Evolutionary conservation across 352 stramenopile species (phyloP).

Genomic region (Globisporangium carolinianum): DNA sequence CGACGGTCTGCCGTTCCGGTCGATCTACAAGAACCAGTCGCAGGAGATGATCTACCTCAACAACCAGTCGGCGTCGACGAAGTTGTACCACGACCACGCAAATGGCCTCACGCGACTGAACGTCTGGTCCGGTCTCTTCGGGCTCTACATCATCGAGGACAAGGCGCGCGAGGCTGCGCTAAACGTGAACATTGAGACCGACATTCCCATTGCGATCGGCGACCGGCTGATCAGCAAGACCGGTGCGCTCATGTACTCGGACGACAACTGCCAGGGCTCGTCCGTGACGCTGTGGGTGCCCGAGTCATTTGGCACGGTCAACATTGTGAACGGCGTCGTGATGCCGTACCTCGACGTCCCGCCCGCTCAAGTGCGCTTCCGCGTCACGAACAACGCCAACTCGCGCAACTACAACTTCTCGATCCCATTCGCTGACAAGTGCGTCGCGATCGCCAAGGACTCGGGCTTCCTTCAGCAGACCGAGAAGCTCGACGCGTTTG

Average conservation of each 20-base stretch:
- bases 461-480: constrained; percentile 47
- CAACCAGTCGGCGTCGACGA: too few relatives aligned
- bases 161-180: constrained; percentile 31
- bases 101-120: constrained; percentile 63
- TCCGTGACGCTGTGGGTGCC: constrained; percentile 44
- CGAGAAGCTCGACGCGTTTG: constrained; percentile 13
- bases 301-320: constrained; percentile 54
- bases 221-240: constrained; percentile 46
- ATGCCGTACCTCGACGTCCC: constrained; percentile 65
- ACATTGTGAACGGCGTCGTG: constrained; percentile 60
- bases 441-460: constrained; percentile 55
- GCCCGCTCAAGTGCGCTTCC: constrained; percentile 51
- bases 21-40: too few relatives aligned
- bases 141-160: constrained; percentile 57
- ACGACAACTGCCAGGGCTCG: constrained; percentile 41
- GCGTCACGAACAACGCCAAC: constrained; percentile 52
- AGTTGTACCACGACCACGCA: constrained; percentile 63
- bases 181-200: constrained; percentile 47
- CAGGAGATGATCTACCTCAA: too few relatives aligned
- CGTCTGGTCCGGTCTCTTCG: constrained; percentile 51
- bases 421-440: constrained; percentile 56
- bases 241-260: constrained; percentile 57
- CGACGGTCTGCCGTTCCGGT: too few relatives aligned
- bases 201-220: constrained; percentile 49
- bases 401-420: constrained; percentile 71